phyloP scores from a whole-genome alignment of 1,139 yeast genomes.

The Kurtzmaniella natalensis region DNA sequence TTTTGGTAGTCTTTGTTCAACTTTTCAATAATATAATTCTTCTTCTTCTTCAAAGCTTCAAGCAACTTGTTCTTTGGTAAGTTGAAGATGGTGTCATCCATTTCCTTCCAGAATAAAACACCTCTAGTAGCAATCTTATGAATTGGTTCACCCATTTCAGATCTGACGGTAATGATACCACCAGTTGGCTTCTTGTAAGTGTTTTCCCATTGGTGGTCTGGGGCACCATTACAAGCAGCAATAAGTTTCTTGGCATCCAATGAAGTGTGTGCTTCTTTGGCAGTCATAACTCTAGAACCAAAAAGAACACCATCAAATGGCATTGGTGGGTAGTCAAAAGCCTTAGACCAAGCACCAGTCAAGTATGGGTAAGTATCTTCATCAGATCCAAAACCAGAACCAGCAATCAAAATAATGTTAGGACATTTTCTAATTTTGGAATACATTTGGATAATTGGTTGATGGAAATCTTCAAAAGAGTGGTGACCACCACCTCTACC shows the following conservation, averaged over 20 bases:
- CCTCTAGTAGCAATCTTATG: conserved; percentile 98
- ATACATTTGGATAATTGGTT: conserved; percentile 94
- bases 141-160: conserved; percentile 99
- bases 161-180: conserved; percentile 91
- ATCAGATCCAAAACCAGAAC: conserved; percentile 97
- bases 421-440: conserved; percentile 88
- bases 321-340: conserved; percentile 92
- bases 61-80: conserved; percentile 86
- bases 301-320: conserved; percentile 96
- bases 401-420: conserved; percentile 88
- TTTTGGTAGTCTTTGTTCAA: conserved; percentile 95
- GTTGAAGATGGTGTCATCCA: conserved; percentile 88
- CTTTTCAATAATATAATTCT: conserved; percentile 75
- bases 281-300: conserved; percentile 97
- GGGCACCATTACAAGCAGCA: conserved; percentile 85
- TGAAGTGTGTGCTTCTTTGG: conserved; percentile 93
- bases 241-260: conserved; percentile 92
- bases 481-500: conserved; percentile 99
- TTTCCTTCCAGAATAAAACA: conserved; percentile 93
- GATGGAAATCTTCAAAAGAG: conserved; percentile 98
- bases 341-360: conserved; percentile 91
- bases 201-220: conserved; percentile 85
- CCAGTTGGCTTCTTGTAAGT: conserved; percentile 95
- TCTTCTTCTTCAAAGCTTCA: conserved; percentile 78
- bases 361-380: conserved; percentile 96